Base-by-base conservation (phyloP, 2,329 filamentous ascomycete species). In the Aspergillus ruber region DNA sequence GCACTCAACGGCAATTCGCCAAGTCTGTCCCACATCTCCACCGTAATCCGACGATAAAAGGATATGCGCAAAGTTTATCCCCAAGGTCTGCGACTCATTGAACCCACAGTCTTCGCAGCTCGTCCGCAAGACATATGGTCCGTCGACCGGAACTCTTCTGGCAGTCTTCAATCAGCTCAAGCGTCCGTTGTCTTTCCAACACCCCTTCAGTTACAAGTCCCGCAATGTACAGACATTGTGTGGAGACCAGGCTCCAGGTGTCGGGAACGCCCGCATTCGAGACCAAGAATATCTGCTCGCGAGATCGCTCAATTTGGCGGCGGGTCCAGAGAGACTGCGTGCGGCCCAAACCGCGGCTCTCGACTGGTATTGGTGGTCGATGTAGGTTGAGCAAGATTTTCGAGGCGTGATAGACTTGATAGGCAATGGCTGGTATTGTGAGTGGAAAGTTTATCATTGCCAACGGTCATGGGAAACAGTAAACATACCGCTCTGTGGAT, bases 351-450 rank as follows among this genome's bases (percentile, higher is more conserved):
- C 25, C 25, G 10, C 9, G 25, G 4, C 3, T 27, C 25, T 27
- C 25, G 10, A 12, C 25, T 27, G 25, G 25, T 4, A 27, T 12
- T 17, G 35, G 29, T 10, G 35, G 33, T n/a, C 17, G 6, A n/a
- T 44, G 35, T 17, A 48, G n/a, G 1, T 6, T 13, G 2, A 48
- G 35, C 13, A 48, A 36, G 23, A 44, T 48, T 7, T 48, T 48
- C n/a, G 46, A 48, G 23, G 46, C 42, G 17, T 48, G 42, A 27
- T 48, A 44, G 6, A 48, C 10, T 25, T 48, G 46, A n/a, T 48
- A 21, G 7, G 23, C 25, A 7, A 48, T 23, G 6, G 46, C 46
- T 38, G 35, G 25, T 27, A 9, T 2, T 27, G 9, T 27, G 10
- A 27, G 25, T 10, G 1, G 8, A 27, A 2, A 27, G 25, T 7